Base-by-base conservation (phyloP, 768 basidiomycete genomes). In the Boletus rex-veris region DNA sequence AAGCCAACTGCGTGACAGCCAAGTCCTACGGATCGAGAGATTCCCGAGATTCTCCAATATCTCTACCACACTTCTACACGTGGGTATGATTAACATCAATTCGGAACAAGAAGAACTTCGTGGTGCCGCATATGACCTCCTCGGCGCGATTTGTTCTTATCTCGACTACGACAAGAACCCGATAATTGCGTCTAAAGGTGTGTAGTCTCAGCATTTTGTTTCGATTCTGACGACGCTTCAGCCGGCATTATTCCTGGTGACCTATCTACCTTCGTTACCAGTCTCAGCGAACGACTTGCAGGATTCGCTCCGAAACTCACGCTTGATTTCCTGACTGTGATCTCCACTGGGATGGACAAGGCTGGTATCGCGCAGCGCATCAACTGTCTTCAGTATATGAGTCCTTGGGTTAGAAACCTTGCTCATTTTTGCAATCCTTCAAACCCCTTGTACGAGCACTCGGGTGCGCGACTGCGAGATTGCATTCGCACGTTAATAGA, bases 321-420 rank as follows among this genome's bases (percentile, higher is more conserved):
- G 0, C 74, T 96, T 16, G 93, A 96, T 69, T 91, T 96, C 70
- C 75, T 95, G 49, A 82, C 85, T n/a, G 93, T 94, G 69, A 89
- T 94, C 28, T 82, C 82, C 31, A 79, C 79, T 0, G 80, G 84
- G 3, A 82, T 90, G 76, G 63, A 77, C 71, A 75, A 73, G 59
- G 69, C 73, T 12, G 64, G 65, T 21, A 62, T 71, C 3, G 64
- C 73, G 1, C 85, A 88, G 45, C 84, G 85, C 37, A 82, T 90
- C 38, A 81, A 79, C 55, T 92, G 86, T 62, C 67, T 95, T 19
- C 83, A 88, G 54, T 94, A 92, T 64, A 78, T 96, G 77, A 83
- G 80, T 38, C 92, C 94, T 4, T 97, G 93, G 94, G 80, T 96
- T 39, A 84, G 80, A 66, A 94, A 95, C 62, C 75, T 97, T 2